A percentile compares a stretch with the other conserved stretches of the same genome.
These are phyloP conservation scores for Hypoxylon lienhwacheense DNA, from an alignment of 495 filamentous ascomycete genomes.

Conservation along the genomic window DNA sequence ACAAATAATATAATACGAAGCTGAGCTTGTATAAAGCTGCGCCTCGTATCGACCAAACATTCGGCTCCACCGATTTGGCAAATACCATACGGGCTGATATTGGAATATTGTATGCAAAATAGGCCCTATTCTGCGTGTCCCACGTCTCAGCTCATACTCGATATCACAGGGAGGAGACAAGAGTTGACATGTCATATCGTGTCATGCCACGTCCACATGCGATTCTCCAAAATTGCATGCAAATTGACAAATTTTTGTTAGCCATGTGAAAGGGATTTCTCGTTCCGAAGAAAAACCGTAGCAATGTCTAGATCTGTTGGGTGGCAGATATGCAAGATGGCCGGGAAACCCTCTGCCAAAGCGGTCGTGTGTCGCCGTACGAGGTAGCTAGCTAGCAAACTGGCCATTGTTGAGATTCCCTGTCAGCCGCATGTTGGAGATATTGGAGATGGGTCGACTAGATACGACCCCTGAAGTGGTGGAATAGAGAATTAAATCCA, in stretches of 20 bases:
- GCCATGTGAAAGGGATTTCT: constrained; percentile 10
- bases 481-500: constrained; percentile 15
- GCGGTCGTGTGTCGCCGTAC: neutral
- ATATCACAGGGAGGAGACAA: constrained; percentile 1
- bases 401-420: constrained; percentile 17
- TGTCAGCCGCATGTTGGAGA: constrained; percentile 18
- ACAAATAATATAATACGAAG: neutral
- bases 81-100: neutral
- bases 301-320: constrained; percentile 16
- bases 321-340: constrained; percentile 31
- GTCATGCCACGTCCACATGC: no score
- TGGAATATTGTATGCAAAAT: no score
- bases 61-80: constrained; percentile 9
- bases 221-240: constrained; percentile 23
- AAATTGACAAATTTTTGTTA: constrained; percentile 8
- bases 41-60: constrained; percentile 3
- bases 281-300: constrained; percentile 7
- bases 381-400: constrained; percentile 6
- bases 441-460: constrained; percentile 18
- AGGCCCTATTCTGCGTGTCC: constrained; percentile 15
- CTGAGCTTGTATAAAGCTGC: constrained; percentile 19
- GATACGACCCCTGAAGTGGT: constrained; percentile 22
- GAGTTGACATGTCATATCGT: constrained; percentile 6
- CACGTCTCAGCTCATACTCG: constrained; percentile 7
- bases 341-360: constrained; percentile 19